Conservation (phyloP, 2,329 filamentous ascomycete genomes). For the Aspergillus hortae region DNA sequence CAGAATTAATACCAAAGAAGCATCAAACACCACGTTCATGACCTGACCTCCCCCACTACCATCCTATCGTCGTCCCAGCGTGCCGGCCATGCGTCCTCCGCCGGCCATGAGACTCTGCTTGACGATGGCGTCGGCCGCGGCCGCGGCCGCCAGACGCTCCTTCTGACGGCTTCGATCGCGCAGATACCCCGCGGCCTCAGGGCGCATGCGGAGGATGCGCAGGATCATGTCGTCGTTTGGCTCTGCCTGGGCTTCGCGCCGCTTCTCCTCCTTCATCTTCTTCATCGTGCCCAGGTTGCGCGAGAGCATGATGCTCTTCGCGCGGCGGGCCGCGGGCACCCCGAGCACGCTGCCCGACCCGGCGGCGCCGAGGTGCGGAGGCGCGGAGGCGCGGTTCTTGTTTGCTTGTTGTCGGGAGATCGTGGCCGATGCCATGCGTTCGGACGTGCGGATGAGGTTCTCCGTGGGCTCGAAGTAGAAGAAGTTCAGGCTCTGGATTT, state of each 20-base stretch:
- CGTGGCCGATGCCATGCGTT: slow-evolving; percentile 88
- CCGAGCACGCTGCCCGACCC: slow-evolving; percentile 46
- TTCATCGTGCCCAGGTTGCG: slow-evolving; percentile 95
- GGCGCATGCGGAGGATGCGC: slow-evolving; percentile 88
- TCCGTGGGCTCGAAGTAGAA: slow-evolving; percentile 96
- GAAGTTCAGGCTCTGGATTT: slow-evolving; percentile 93
- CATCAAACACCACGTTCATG: slow-evolving; percentile 5
- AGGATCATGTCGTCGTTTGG: slow-evolving; percentile 98
- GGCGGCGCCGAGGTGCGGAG: slow-evolving; percentile 47
- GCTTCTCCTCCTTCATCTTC: slow-evolving; percentile 91
- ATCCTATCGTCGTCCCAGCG: slow-evolving; percentile 30
- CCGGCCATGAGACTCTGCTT: slow-evolving; percentile 75
- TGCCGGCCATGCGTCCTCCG: slow-evolving; percentile 51
- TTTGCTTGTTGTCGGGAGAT: slow-evolving; percentile 69
- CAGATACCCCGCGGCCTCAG: slow-evolving; percentile 82
- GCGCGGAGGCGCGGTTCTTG: slow-evolving; percentile 67
- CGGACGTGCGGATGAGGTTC: slow-evolving; percentile 88
- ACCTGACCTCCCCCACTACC: neutral
- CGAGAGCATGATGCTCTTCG: slow-evolving; percentile 81
- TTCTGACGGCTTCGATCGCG: slow-evolving; percentile 90
- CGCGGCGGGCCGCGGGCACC: slow-evolving; percentile 47
- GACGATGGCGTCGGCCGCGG: slow-evolving; percentile 91
- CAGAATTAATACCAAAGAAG: slow-evolving; percentile 4
- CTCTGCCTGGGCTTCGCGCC: slow-evolving; percentile 91
- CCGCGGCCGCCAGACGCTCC: slow-evolving; percentile 83